These are phyloP conservation scores for Sporisorium reilianum DNA, from an alignment of 1,284 basidiomycete genomes.

Conservation along the genomic window DNA sequence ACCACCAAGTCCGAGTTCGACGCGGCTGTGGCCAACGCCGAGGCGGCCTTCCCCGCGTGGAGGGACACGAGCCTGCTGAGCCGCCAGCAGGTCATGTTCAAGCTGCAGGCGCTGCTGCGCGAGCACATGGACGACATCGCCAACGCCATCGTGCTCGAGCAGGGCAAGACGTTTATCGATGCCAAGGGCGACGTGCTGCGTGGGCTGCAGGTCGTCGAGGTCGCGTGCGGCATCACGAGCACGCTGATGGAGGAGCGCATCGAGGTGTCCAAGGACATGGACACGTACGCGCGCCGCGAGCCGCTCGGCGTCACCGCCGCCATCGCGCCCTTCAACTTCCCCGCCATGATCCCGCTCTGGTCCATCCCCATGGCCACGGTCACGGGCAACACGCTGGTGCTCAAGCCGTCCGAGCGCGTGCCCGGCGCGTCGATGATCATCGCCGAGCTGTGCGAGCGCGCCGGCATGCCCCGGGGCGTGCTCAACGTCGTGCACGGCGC, in stretches of 20 bases:
- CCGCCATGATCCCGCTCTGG: conserved; percentile 96
- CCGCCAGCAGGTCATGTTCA: conserved; percentile 88
- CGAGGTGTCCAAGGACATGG: conserved; percentile 96
- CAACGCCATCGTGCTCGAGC: conserved; percentile 65
- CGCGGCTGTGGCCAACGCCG: conserved; percentile 85
- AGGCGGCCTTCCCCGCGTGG: conserved; percentile 91
- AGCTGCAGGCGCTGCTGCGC: conserved; percentile 70
- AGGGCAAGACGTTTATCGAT: conserved; percentile 74
- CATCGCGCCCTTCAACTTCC: conserved; percentile 65
- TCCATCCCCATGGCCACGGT: conserved; percentile 75
- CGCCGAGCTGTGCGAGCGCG: conserved; percentile 88
- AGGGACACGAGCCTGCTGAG: conserved; percentile 84
- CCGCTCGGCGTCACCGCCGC: conserved; percentile 73
- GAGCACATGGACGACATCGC: conserved; percentile 71
- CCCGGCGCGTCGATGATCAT: conserved; percentile 98
- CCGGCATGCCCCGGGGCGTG: conserved; percentile 73
- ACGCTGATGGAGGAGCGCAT: conserved; percentile 88
- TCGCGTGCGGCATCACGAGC: conserved; percentile 84
- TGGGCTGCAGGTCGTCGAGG: conserved; percentile 94
- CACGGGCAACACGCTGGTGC: conserved; percentile 92
- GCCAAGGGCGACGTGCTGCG: conserved; percentile 94
- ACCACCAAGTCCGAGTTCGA: conserved; percentile 86
- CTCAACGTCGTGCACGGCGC: conserved; percentile 81
- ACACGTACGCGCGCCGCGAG: conserved; percentile 84
- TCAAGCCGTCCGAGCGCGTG: conserved; percentile 96